Evolutionary conservation across 2,329 filamentous ascomycete species (phyloP).

Genomic region (Camptophora hylomeconis): DNA sequence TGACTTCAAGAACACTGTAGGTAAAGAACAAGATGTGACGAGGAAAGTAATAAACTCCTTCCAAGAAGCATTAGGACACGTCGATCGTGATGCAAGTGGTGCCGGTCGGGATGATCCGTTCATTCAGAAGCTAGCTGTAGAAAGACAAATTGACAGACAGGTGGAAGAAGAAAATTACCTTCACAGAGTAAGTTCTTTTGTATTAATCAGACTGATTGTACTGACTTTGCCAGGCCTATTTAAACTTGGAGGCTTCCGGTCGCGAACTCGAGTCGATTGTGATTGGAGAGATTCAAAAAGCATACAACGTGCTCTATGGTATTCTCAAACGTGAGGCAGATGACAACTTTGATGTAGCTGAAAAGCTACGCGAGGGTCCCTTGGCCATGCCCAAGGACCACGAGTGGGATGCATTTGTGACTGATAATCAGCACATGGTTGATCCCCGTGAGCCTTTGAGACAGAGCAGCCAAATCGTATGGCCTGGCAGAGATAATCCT

Average conservation of each 20-base stretch:
- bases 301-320: conserved; percentile 84
- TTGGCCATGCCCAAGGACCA: conserved; percentile 88
- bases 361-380: conserved; percentile 70
- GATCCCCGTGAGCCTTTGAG: conserved; percentile 71
- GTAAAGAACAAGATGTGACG: conserved; percentile 84
- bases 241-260: conserved; percentile 88
- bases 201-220: conserved; percentile 7
- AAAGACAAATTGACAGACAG: conserved; percentile 81
- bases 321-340: conserved; percentile 88
- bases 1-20: conserved; percentile 93
- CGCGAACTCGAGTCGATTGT: conserved; percentile 93
- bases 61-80: conserved; percentile 68
- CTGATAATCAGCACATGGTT: conserved; percentile 71
- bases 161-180: conserved; percentile 96
- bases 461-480: conserved; percentile 68
- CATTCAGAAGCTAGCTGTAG: conserved; percentile 70
- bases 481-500: conserved; percentile 79
- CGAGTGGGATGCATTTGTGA: conserved; percentile 78
- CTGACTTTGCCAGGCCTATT: conserved; percentile 54
- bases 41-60: conserved; percentile 64
- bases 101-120: conserved; percentile 88
- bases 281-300: conserved; percentile 93
- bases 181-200: conserved; percentile 53
- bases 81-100: conserved; percentile 62
- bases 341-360: conserved; percentile 61